Evolutionary conservation across 1,284 basidiomycete species (phyloP).

Genomic region (Ceraceosorus bombacis): DNA sequence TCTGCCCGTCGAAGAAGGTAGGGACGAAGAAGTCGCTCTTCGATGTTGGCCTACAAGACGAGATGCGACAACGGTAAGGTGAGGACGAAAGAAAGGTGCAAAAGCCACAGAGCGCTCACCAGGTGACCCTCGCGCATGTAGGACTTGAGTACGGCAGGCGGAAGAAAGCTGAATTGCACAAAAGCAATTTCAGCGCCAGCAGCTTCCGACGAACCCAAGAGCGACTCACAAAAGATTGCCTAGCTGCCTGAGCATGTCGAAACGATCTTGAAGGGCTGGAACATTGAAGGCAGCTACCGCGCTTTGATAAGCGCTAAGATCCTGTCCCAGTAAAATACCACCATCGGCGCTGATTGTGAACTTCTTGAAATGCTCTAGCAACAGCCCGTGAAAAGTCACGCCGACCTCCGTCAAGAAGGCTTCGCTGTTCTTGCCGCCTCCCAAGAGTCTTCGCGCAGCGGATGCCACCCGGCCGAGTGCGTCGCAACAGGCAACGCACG

Average conservation of each 20-base stretch:
- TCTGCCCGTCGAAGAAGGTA: slow-evolving; percentile 86
- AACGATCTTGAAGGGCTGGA: slow-evolving; percentile 79
- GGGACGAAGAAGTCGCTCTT: slow-evolving; percentile 74
- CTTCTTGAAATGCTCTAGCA: slow-evolving; percentile 90
- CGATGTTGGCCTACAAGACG: slow-evolving; percentile 73
- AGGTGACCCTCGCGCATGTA: slow-evolving; percentile 47
- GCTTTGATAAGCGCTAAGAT: slow-evolving; percentile 95
- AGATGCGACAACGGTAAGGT: neutral
- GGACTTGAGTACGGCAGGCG: slow-evolving; percentile 41
- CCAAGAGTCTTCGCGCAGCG: slow-evolving; percentile 55
- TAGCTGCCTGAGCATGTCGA: slow-evolving; percentile 95
- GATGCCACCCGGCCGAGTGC: slow-evolving; percentile 73
- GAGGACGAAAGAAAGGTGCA: neutral
- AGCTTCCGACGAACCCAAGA: neutral
- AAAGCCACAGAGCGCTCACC: slow-evolving; percentile 3
- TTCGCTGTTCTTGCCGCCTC: slow-evolving; percentile 60
- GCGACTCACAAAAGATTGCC: slow-evolving; percentile 91
- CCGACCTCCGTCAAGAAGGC: slow-evolving; percentile 88
- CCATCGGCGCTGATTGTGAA: slow-evolving; percentile 95
- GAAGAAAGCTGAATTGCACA: slow-evolving; percentile 30
- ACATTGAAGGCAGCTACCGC: slow-evolving; percentile 72
- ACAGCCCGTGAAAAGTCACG: slow-evolving; percentile 81
- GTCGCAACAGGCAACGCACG: slow-evolving; percentile 81
- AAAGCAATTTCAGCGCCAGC: neutral
- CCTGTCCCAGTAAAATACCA: slow-evolving; percentile 97